phyloP scores from a whole-genome alignment of 441 rosid species.

The Gossypium davidsonii region DNA sequence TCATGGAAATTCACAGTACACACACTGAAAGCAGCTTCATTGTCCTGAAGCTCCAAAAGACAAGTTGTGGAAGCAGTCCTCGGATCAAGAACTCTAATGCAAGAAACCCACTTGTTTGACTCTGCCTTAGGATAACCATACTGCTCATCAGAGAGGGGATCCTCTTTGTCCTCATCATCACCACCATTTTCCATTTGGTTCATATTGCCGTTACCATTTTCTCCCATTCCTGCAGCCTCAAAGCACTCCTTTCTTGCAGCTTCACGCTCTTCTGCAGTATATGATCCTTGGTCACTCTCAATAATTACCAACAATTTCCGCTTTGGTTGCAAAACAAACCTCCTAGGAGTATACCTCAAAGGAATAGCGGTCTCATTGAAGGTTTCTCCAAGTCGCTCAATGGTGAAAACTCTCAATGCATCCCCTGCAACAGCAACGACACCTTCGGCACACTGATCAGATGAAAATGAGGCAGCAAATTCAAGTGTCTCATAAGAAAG shows the following conservation, averaged over 20 bases:
- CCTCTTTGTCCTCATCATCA: constrained; percentile 78
- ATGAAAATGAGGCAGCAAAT: constrained; percentile 91
- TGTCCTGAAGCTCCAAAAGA: constrained; percentile 92
- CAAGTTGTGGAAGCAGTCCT: constrained; percentile 80
- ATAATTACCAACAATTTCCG: constrained; percentile 67
- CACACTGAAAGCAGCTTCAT: constrained; percentile 87
- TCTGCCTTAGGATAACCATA: constrained; percentile 94
- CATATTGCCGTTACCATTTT: constrained; percentile 53
- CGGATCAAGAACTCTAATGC: constrained; percentile 93
- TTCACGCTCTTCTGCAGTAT: constrained; percentile 93
- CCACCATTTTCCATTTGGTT: constrained; percentile 83
- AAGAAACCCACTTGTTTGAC: constrained; percentile 89
- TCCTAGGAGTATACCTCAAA: constrained; percentile 89
- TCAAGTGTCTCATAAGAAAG: constrained; percentile 91
- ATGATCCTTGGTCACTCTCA: constrained; percentile 95
- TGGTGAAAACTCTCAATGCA: constrained; percentile 86
- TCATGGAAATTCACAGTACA: constrained; percentile 92
- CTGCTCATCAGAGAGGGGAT: constrained; percentile 90
- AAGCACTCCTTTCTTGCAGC: constrained; percentile 84
- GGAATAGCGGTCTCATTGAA: constrained; percentile 86
- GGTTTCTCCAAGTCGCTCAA: constrained; percentile 89
- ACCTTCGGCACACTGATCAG: constrained; percentile 99
- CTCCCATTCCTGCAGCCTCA: constrained; percentile 77
- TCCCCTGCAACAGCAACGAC: constrained; percentile 91
- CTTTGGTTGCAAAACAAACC: constrained; percentile 75